Base-by-base conservation (phyloP, 345 rosid species). In the Microcos paniculata region DNA sequence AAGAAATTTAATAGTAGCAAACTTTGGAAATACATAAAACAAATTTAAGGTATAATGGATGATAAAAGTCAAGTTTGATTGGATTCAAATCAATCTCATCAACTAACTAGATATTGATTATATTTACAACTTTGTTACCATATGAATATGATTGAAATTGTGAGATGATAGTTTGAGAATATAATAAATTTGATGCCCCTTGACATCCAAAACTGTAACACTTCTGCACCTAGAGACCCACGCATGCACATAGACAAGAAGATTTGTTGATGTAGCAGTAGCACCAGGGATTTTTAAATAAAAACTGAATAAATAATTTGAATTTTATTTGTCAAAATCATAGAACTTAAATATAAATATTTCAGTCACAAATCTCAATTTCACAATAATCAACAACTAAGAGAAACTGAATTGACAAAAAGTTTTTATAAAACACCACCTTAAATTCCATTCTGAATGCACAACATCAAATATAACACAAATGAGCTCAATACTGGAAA, bases 401-500 rank as follows among this genome's bases (percentile, higher is more conserved):
- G 31, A 10, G 49, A 40, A 66, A 46, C 19, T 46, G 23, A 46
- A 45, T 26, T 45, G 7, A 46, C 21, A 24, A 66, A 26, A 24
- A 24, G 23, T 66, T 6, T 53, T 43, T 23, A 43, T 45, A 2
- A 14, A 35, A 35, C 24, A 64, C n/a, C 14, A 4, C 15, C 68
- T 63, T 38, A 9, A 64, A 40, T 9, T 21, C 16, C 4, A 23
- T 21, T 38, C 14, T 45, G 30, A 66, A 66, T 24, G 55, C 33
- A 56, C 23, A 56, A 16, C 5, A 49, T 49, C 7, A 18, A 52
- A 3, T 56, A 43, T 26, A 45, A 62, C 33, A 52, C 24, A 66
- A 24, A 45, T 66, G 7, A 46, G 56, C 24, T 68, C 26, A 68
- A 68, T 43, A 9, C 19, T 46, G 46, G 72, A 68, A 67, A 68